These are phyloP conservation scores for Cryphonectria japonica DNA, from an alignment of 2,329 filamentous ascomycete species.

Conservation along the genomic window DNA sequence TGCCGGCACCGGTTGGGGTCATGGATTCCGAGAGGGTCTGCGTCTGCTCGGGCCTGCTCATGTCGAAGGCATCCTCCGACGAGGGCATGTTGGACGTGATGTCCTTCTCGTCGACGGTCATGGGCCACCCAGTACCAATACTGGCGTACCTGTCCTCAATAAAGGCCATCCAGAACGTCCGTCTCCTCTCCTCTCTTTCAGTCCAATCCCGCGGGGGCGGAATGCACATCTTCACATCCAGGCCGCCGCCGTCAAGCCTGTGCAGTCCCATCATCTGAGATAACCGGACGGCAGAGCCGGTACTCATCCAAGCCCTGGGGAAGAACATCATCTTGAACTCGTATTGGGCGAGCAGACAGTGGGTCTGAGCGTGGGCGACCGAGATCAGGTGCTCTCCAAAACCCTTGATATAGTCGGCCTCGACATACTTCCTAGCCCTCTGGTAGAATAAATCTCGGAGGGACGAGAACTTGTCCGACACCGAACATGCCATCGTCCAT, in stretches of 20 bases:
- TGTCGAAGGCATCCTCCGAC: conserved; percentile 82
- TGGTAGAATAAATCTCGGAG: conserved; percentile 90
- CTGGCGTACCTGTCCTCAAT: conserved; percentile 90
- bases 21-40: conserved; percentile 72
- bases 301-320: conserved; percentile 91
- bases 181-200: conserved; percentile 84
- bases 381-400: conserved; percentile 89
- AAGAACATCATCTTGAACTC: conserved; percentile 99
- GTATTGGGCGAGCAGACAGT: conserved; percentile 77
- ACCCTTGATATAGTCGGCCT: conserved; percentile 87
- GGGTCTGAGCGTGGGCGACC: conserved; percentile 83
- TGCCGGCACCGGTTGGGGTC: conserved; percentile 70
- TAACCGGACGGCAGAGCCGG: conserved; percentile 78
- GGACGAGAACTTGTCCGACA: conserved; percentile 78
- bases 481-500: conserved; percentile 90
- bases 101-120: conserved; percentile 90
- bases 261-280: conserved; percentile 93
- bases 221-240: conserved; percentile 93
- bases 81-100: conserved; percentile 84
- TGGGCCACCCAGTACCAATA: conserved; percentile 96
- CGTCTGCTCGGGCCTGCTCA: conserved; percentile 74
- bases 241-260: conserved; percentile 76
- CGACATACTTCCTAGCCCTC: conserved; percentile 85
- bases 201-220: conserved; percentile 90
- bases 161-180: conserved; percentile 96